Evolutionary conservation across 805 yeast species (phyloP), one percentile per base, ranked within the genome.

Genomic region (Nakazawaea holstii): DNA sequence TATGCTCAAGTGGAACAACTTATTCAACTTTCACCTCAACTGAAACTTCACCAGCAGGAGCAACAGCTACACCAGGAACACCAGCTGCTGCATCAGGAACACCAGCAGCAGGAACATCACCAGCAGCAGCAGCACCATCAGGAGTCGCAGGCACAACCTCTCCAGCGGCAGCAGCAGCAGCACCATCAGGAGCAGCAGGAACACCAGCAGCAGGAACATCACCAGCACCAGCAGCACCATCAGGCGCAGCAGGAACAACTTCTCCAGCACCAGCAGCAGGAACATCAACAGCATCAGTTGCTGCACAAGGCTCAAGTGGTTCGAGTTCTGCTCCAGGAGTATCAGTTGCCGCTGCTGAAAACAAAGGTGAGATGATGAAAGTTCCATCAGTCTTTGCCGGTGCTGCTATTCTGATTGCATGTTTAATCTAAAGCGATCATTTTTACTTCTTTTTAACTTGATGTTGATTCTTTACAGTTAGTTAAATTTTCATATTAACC

Each of bases 1-100:
- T 42, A 27, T 42, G 45, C 14, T 14, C 32, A 11, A 42, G 45
- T 35, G 45, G 45, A n/a, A 26, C 39, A 8, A 42, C 45, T 6
- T 28, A 11, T 14, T 35, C 41, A 10, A 43, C 46, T 27, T 11
- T 43, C 5, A 6, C 35, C 6, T 9, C 57, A 37, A 42, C 57
- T 35, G 42, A 56, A 27, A 32, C 53, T 10, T 33, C 59, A n/a
- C 49, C 56, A 5, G 40, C 62, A 13, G 31, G 54, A 40, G 36
- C 60, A 27, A 24, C 55, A 28, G 39, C 53, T 30, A 33, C 53
- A 30, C 35, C 56, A n/a, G 42, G 48, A 36, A 44, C 59, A 11
- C 24, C 36, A 20, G 35, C 55, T 30, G 35, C 60, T 39, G 49
- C 57, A 38, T 37, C 49, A 33, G 42, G 30, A 7, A 37, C 35